phyloP scores from a whole-genome alignment of 2,329 filamentous ascomycete genomes.

The Lasiodiplodia hormozganensis region DNA sequence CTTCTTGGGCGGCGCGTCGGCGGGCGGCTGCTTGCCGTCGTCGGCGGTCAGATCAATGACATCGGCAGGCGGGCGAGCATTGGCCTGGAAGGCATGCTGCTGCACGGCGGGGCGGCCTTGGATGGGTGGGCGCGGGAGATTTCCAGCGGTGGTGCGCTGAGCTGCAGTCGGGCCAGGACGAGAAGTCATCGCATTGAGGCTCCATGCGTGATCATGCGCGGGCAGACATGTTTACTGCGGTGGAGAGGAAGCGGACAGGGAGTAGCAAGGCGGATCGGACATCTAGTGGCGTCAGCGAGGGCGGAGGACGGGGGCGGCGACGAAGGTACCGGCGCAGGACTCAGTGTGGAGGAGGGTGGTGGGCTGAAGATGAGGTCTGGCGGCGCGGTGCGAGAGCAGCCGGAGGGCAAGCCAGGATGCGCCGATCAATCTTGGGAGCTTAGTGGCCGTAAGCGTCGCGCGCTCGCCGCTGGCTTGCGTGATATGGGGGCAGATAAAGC shows the following conservation, averaged over 20 bases:
- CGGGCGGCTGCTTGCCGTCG: constrained; percentile 37
- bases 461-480: constrained; percentile 25
- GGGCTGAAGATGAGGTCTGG: constrained; percentile 23
- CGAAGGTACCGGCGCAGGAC: constrained; percentile 16
- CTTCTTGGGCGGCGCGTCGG: constrained; percentile 32
- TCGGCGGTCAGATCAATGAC: constrained; percentile 45
- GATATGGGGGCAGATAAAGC: constrained; percentile 24
- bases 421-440: constrained; percentile 24
- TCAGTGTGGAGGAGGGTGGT: not conserved
- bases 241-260: constrained; percentile 20
- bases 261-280: constrained; percentile 26
- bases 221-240: constrained; percentile 29
- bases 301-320: constrained; percentile 1
- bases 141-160: constrained; percentile 45
- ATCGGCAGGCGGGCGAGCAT: constrained; percentile 39
- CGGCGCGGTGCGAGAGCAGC: constrained; percentile 14
- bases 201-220: constrained; percentile 47
- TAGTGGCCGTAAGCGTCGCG: constrained; percentile 26
- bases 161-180: constrained; percentile 49
- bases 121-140: constrained; percentile 39
- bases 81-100: constrained; percentile 33
- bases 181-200: constrained; percentile 52
- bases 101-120: constrained; percentile 40
- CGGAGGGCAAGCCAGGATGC: constrained; percentile 16
- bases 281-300: constrained; percentile 25